Evolutionary conservation across 345 rosid genomes (phyloP), one percentile per base, ranked within the genome.

Genomic region (Salix dunnii): DNA sequence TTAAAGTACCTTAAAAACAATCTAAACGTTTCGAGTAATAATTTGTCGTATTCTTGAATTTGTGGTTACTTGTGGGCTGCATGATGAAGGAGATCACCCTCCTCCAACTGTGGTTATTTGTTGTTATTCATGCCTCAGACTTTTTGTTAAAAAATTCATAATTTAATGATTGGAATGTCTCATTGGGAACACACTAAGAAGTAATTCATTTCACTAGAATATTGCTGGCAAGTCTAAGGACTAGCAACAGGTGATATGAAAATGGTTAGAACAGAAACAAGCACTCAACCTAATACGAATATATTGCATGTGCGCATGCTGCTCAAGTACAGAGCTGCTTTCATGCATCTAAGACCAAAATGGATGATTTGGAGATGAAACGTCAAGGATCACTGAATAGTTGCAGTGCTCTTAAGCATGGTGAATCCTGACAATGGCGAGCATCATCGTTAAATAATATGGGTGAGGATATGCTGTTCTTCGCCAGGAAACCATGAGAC

Each of bases 401-500:
- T 62, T 62, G 18, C 16, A 30, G 33, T 18, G 2, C 7, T 28
- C 36, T 65, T 65, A 3, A 23, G n/a, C 68, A 17, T 53, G 42
- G 48, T 70, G 21, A 42, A 70, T 70, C 58, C 53, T 3, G 23
- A 53, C 23, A 53, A n/a, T 31, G 48, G 64, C 0, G 20, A 5
- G 35, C 27, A 51, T 1, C 0, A 30, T 28, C 12, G 14, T 62
- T 51, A 51, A 51, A 31, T 33, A 61, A 21, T 18, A 35, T 72
- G 46, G 17, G 43, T 68, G 63, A 65, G 6, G 2, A n/a, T 23
- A 42, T 69, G 46, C 13, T 77, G 71, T 49, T 77, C 38, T 65
- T 71, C 71, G 20, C 70, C 62, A 48, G 71, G 80, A 66, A 71
- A 71, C 80, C 64, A 27, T 4, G 17, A 64, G 42, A 65, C 80